Base-by-base conservation (phyloP, 306 rosid species). In the Fagus crenata region DNA sequence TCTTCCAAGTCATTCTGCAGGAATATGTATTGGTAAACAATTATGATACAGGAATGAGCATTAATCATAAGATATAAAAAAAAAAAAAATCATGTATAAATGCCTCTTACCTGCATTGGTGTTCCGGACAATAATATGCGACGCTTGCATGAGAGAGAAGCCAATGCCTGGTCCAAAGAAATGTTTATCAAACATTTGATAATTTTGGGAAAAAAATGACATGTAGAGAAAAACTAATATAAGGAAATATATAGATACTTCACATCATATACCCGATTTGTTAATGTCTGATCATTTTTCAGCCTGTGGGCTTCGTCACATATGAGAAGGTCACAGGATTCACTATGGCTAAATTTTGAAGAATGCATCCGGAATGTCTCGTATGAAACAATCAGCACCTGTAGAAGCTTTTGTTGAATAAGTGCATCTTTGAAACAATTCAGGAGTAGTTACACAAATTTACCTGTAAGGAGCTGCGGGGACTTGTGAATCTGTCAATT, bases 301-400 rank as follows among this genome's bases (percentile, higher is more conserved):
- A 94, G 87, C 82, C 98, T 84, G 86, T 94, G 98, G 83, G 98
- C 98, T 86, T 94, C 98, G 55, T 94, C 98, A 72, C 98, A 94
- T 49, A 94, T 94, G 82, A 94, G 96, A 69, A 94, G 91, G 75
- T 94, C 96, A 84, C 98, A 94, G 7, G 93, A 87, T 82, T 83
- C 92, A 69, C 85, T 79, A 49, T 85, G 88, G 79, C 86, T 87
- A 81, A 94, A 92, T 81, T 85, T 94, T 58, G 88, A 81, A 4
- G 92, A 88, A 88, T 94, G 97, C 95, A 94, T 85, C 67, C 98
- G 92, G 84, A 89, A 94, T 81, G 97, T 94, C 89, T 94, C 97
- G 3, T 94, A 94, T 28, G 98, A 94, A 85, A 92, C 78, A 84
- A 94, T 92, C 67, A 94, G 89, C 69, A 94, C 97, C 96, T 94